Percentiles rank a stretch among this genome's conserved stretches.
Evolutionary conservation across 352 stramenopile genomes (phyloP).

Genomic region (Nothophytophthora sp.): DNA sequence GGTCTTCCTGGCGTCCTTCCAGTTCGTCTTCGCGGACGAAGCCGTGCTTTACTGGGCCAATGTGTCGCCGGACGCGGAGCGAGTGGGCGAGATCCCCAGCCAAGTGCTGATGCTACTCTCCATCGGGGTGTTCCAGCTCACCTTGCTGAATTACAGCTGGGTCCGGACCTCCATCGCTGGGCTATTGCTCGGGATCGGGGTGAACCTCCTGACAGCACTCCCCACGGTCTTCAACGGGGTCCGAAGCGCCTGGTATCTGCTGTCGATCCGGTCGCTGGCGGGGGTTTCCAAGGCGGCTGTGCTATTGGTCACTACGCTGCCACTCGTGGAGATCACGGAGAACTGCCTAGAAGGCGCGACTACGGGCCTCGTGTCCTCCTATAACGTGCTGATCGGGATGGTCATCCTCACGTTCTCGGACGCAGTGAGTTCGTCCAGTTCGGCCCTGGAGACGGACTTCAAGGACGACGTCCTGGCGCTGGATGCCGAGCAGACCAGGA

Average conservation of each 20-base stretch:
- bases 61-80: constrained; percentile 36
- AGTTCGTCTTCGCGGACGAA: constrained; percentile 57
- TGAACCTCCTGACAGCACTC: constrained; percentile 31
- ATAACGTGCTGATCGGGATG: constrained; percentile 62
- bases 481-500: constrained; percentile 34
- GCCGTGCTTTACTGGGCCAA: constrained; percentile 54
- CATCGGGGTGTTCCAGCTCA: constrained; percentile 54
- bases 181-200: constrained; percentile 36
- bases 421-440: constrained; percentile 51
- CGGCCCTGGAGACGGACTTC: constrained; percentile 40
- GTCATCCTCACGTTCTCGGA: constrained; percentile 62
- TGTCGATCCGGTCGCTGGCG: constrained; percentile 41
- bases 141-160: constrained; percentile 78
- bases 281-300: constrained; percentile 42
- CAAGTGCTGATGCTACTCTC: constrained; percentile 46
- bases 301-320: constrained; percentile 56
- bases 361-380: constrained; percentile 61
- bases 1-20: constrained; percentile 62
- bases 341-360: constrained; percentile 75
- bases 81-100: constrained; percentile 43
- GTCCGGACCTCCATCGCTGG: constrained; percentile 50
- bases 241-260: constrained; percentile 47
- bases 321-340: constrained; percentile 75
- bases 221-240: constrained; percentile 56
- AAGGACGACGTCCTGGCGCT: constrained; percentile 24